Percentiles rank a stretch among this genome's conserved stretches.
phyloP scores from a whole-genome alignment of 2,329 filamentous ascomycete species.

The Ophiocordyceps camponoti-saundersi region DNA sequence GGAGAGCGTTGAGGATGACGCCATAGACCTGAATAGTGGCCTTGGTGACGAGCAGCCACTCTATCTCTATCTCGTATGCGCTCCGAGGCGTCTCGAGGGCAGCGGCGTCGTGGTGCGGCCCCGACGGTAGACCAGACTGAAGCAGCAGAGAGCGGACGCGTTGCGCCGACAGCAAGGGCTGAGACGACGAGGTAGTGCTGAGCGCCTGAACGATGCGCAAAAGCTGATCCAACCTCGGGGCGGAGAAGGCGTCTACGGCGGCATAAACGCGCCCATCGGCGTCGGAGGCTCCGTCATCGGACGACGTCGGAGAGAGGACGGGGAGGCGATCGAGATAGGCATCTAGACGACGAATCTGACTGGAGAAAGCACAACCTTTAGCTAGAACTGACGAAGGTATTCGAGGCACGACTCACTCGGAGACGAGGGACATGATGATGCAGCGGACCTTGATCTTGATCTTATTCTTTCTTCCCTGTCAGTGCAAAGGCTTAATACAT shows the following conservation, averaged over 20 bases:
- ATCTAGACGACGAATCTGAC: constrained; percentile 46
- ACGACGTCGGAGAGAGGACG: constrained; percentile 20
- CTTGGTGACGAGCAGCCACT: constrained; percentile 85
- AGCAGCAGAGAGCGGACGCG: constrained; percentile 45
- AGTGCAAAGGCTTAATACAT: too few relatives aligned
- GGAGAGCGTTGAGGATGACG: constrained; percentile 54
- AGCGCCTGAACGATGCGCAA: constrained; percentile 53
- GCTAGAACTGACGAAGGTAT: not conserved
- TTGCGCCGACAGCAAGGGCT: constrained; percentile 39
- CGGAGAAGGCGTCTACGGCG: constrained; percentile 26
- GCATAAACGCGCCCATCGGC: constrained; percentile 16
- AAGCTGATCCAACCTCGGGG: constrained; percentile 41
- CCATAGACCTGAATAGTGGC: constrained; percentile 86
- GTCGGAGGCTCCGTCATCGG: constrained; percentile 22
- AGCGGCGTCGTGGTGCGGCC: constrained; percentile 17
- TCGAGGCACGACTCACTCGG: constrained; percentile 19
- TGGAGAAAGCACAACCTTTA: constrained; percentile 10
- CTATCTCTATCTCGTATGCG: constrained; percentile 58
- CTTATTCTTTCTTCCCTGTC: not conserved
- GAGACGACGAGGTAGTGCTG: constrained; percentile 50
- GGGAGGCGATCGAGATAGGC: constrained; percentile 46
- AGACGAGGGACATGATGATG: constrained; percentile 26
- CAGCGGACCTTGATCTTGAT: too few relatives aligned
- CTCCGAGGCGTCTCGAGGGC: constrained; percentile 15
- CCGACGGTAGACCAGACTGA: constrained; percentile 38